Evolutionary conservation across 768 basidiomycete genomes (phyloP).

Genomic region (Lentinula boryana): DNA sequence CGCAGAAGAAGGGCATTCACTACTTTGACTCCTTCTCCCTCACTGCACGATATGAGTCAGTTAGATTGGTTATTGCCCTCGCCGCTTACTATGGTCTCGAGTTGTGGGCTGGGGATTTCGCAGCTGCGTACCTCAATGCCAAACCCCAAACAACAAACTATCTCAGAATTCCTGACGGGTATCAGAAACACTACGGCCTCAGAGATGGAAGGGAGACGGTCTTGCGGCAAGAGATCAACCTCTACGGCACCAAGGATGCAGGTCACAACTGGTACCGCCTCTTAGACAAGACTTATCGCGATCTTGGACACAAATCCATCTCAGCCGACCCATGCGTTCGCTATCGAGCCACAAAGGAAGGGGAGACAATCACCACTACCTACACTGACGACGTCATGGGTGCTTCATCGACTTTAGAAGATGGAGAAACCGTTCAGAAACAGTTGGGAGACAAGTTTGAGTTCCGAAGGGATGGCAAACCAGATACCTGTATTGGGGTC

Average conservation of each 20-base stretch:
- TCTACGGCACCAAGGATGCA: conserved; percentile 4
- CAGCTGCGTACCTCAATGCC: background rate
- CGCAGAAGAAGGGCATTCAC: too few species aligned
- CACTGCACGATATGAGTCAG: too few species aligned
- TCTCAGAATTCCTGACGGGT: background rate
- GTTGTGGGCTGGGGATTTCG: background rate
- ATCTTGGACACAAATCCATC: background rate
- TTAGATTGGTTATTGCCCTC: conserved; percentile 13
- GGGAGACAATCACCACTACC: background rate
- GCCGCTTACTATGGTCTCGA: conserved; percentile 10
- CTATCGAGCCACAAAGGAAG: background rate
- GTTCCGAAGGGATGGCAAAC: background rate
- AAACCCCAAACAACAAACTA: background rate
- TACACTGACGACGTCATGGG: background rate
- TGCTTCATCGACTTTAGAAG: background rate
- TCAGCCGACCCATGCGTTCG: background rate
- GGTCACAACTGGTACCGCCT: background rate
- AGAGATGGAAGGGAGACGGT: conserved; percentile 1
- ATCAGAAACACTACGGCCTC: background rate
- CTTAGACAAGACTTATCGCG: background rate
- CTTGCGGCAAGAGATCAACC: background rate
- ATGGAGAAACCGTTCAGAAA: background rate
- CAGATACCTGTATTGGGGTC: background rate
- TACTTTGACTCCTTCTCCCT: too few species aligned
- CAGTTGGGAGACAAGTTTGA: background rate